Evolutionary conservation across 345 rosid genomes (phyloP).

Genomic region (Arabidopsis arenosa): DNA sequence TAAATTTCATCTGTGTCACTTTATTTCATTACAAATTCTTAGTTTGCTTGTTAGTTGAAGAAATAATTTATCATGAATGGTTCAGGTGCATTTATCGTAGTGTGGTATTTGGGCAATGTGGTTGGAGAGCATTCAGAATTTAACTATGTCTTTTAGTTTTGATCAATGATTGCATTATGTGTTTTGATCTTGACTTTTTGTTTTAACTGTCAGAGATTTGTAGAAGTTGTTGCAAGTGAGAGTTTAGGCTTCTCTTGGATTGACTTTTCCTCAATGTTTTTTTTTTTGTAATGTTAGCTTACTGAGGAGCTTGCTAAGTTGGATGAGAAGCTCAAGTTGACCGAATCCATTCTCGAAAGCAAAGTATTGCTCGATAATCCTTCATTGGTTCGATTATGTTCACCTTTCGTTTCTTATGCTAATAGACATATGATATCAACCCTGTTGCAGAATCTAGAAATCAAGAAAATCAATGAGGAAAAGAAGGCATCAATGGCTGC

Average conservation of each 20-base stretch:
- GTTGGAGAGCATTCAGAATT: constrained; percentile 1
- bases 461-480: constrained; percentile 97
- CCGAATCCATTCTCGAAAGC: constrained; percentile 87
- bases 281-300: constrained; percentile 52
- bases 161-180: constrained; percentile 23
- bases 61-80: constrained; percentile 14
- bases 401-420: neutral
- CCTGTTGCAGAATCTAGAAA: constrained; percentile 83
- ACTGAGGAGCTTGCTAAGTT: constrained; percentile 87
- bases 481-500: constrained; percentile 99
- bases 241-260: neutral
- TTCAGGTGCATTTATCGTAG: constrained; percentile 25
- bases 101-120: constrained; percentile 1
- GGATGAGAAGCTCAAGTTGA: constrained; percentile 95
- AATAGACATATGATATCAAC: constrained; percentile 11
- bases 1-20: constrained; percentile 11
- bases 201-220: neutral
- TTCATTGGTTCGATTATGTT: neutral
- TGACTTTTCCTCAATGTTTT: neutral
- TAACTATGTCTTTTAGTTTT: constrained; percentile 12
- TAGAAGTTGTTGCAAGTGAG: constrained; percentile 33
- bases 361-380: constrained; percentile 54
- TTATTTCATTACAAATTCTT: neutral
- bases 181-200: constrained; percentile 14
- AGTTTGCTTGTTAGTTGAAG: constrained; percentile 20